A percentile compares a stretch with the other conserved stretches of the same genome.
Evolutionary conservation across 2,329 filamentous ascomycete species (phyloP).

Genomic region (Lizonia empirigonia): DNA sequence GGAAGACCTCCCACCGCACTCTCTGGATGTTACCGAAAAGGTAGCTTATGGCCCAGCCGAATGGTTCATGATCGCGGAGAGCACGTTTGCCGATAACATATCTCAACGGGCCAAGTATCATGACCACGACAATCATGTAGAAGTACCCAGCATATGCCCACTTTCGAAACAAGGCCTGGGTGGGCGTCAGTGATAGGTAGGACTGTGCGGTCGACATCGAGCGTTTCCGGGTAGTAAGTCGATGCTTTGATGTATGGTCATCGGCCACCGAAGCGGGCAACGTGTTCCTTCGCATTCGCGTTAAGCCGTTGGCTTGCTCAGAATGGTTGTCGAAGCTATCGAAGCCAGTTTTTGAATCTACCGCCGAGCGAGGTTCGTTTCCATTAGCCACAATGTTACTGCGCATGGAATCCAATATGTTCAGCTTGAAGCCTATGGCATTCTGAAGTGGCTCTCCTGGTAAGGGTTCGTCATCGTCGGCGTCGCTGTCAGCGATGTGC

Average conservation of each 20-base stretch:
- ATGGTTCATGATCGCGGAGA: constrained; percentile 74
- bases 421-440: constrained; percentile 33
- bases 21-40: constrained; percentile 77
- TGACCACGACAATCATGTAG: constrained; percentile 68
- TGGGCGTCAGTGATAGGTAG: constrained; percentile 79
- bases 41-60: constrained; percentile 93
- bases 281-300: constrained; percentile 43
- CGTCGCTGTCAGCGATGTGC: constrained; percentile 50
- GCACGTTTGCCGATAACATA: constrained; percentile 70
- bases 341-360: constrained; percentile 32
- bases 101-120: constrained; percentile 74
- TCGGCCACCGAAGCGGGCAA: constrained; percentile 36
- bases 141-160: constrained; percentile 84
- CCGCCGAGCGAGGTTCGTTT: constrained; percentile 37
- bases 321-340: constrained; percentile 8
- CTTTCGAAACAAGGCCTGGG: constrained; percentile 76
- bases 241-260: constrained; percentile 28
- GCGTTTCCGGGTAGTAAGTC: constrained; percentile 32
- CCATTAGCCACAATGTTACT: constrained; percentile 19
- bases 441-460: constrained; percentile 30
- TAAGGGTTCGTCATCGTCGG: constrained; percentile 51
- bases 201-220: constrained; percentile 57
- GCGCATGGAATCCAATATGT: constrained; percentile 23
- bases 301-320: constrained; percentile 4
- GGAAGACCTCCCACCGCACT: constrained; percentile 74